Evolutionary conservation across 2,329 filamentous ascomycete species (phyloP).

Genomic region (Phoma sp.): DNA sequence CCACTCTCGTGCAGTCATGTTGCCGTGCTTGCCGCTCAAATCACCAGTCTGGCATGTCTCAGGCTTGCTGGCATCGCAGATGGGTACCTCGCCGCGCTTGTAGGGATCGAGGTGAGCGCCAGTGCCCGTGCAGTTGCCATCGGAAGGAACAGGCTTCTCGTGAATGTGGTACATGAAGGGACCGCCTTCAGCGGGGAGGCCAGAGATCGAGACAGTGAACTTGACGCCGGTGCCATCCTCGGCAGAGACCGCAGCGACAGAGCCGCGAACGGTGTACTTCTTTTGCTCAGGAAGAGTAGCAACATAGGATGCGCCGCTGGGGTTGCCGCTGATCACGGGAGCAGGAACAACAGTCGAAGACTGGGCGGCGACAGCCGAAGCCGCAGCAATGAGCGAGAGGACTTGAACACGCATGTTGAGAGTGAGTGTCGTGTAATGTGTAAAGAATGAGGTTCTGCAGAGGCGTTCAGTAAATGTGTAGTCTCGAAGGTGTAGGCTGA

Average conservation of each 20-base stretch:
- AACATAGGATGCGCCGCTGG: slow-evolving; percentile 49
- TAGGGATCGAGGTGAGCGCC: slow-evolving; percentile 55
- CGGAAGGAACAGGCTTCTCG: slow-evolving; percentile 50
- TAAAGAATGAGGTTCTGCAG: slow-evolving; percentile 18
- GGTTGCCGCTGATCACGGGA: slow-evolving; percentile 47
- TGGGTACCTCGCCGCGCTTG: slow-evolving; percentile 48
- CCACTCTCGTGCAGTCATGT: slow-evolving; percentile 41
- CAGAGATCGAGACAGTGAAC: slow-evolving; percentile 51
- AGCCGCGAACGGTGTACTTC: slow-evolving; percentile 45
- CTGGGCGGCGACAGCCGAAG: slow-evolving; percentile 40
- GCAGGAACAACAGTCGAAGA: slow-evolving; percentile 39
- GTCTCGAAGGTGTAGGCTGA: background rate
- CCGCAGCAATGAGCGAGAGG: slow-evolving; percentile 39
- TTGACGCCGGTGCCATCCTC: slow-evolving; percentile 50
- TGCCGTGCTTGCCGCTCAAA: slow-evolving; percentile 56
- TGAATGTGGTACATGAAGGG: slow-evolving; percentile 59
- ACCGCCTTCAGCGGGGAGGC: slow-evolving; percentile 52
- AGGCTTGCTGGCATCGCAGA: slow-evolving; percentile 48
- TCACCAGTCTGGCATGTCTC: slow-evolving; percentile 56
- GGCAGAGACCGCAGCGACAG: slow-evolving; percentile 42
- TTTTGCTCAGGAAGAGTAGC: slow-evolving; percentile 47
- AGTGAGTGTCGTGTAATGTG: slow-evolving; percentile 18
- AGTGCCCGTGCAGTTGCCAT: slow-evolving; percentile 54
- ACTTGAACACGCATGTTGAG: slow-evolving; percentile 43
- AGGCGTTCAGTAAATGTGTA: slow-evolving; percentile 17